A percentile compares a stretch with the other conserved stretches of the same genome.
Evolutionary conservation across 495 filamentous ascomycete genomes (phyloP).

Genomic region (Aspergillus bertholletiae): DNA sequence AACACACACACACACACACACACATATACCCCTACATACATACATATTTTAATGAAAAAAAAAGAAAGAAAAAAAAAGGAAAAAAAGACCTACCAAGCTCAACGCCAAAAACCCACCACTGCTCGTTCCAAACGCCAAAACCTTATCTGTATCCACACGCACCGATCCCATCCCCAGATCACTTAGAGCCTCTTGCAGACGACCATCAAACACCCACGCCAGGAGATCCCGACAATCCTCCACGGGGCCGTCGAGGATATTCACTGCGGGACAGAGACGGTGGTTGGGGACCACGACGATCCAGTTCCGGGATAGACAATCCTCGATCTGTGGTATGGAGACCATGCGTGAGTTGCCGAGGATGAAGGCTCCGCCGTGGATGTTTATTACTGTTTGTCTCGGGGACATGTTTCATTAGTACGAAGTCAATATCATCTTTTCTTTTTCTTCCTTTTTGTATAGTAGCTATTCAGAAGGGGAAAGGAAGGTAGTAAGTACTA

Average conservation of each 20-base stretch:
- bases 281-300: slow-evolving; percentile 37
- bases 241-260: slow-evolving; percentile 29
- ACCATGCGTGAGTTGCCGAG: slow-evolving; percentile 33
- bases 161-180: slow-evolving; percentile 4
- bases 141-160: slow-evolving; percentile 24
- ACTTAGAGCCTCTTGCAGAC: slow-evolving; percentile 16
- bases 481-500: too few species aligned
- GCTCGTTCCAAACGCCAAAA: slow-evolving; percentile 33
- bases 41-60: too few species aligned
- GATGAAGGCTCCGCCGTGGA: slow-evolving; percentile 41
- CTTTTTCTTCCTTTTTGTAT: too few species aligned
- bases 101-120: slow-evolving; percentile 30
- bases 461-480: background rate
- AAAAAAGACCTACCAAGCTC: slow-evolving; percentile 19
- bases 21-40: too few species aligned
- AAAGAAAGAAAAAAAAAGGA: background rate
- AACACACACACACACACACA: too few species aligned
- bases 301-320: slow-evolving; percentile 34
- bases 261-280: slow-evolving; percentile 29
- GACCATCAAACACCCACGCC: slow-evolving; percentile 24
- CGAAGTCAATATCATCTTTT: too few species aligned
- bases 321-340: slow-evolving; percentile 26
- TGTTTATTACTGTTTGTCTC: slow-evolving; percentile 27
- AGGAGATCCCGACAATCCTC: slow-evolving; percentile 27
- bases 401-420: background rate